Conservation (phyloP, 2,329 filamentous ascomycete species). For the Botrytis paeoniae region DNA sequence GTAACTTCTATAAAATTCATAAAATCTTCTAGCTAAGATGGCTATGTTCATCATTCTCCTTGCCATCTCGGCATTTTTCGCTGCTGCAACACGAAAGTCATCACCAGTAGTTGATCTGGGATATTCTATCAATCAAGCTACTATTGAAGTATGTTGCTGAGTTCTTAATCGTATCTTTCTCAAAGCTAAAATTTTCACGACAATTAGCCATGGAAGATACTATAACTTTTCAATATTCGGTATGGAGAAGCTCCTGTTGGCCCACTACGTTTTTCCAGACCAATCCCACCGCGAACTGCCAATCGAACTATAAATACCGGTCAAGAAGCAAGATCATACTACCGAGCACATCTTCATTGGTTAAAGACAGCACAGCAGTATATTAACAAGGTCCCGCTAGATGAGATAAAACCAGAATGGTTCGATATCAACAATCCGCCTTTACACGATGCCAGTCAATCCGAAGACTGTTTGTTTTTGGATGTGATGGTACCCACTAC, state of each 20-base stretch:
- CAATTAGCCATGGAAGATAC: constrained; percentile 29
- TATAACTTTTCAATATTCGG: constrained; percentile 44
- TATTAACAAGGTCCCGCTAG: neutral
- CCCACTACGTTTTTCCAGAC: constrained; percentile 44
- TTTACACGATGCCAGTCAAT: neutral
- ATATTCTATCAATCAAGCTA: constrained; percentile 34
- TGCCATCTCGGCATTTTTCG: neutral
- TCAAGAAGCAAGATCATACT: constrained; percentile 23
- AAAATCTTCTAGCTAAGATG: neutral
- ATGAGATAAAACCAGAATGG: neutral
- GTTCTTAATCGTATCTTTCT: constrained; percentile 3
- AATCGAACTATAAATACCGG: constrained; percentile 35
- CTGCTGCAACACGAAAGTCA: neutral
- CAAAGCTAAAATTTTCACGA: constrained; percentile 18
- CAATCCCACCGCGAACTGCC: constrained; percentile 34
- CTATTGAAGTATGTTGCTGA: constrained; percentile 25
- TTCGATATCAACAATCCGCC: neutral
- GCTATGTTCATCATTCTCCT: neutral
- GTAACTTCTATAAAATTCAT: neutral
- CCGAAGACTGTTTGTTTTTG: constrained; percentile 48
- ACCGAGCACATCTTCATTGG: constrained; percentile 23
- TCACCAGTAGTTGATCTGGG: constrained; percentile 35
- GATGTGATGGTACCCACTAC: constrained; percentile 45
- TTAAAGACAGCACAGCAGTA: neutral
- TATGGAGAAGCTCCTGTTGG: constrained; percentile 45